Conservation (phyloP, 2,329 filamentous ascomycete genomes). For the Nemania serpens region DNA sequence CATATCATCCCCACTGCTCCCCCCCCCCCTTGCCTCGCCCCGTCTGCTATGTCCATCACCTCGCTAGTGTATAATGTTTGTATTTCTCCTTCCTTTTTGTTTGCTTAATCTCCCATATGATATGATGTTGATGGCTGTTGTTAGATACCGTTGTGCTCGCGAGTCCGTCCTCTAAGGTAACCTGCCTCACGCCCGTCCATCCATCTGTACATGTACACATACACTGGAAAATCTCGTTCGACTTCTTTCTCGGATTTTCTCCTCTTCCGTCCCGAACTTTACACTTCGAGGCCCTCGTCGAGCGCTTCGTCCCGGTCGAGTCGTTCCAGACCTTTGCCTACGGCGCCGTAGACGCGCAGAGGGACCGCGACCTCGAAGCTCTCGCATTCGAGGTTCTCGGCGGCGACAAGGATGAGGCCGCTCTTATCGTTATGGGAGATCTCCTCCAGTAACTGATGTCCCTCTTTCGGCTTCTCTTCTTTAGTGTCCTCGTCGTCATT, state of each 20-base stretch:
- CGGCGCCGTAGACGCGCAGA: slow-evolving; percentile 75
- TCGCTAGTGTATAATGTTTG: slow-evolving; percentile 11
- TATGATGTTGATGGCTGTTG: too few species aligned
- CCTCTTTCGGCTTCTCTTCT: slow-evolving; percentile 15
- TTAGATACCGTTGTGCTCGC: too few species aligned
- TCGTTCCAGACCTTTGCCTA: slow-evolving; percentile 60
- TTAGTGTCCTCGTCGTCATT: slow-evolving; percentile 31
- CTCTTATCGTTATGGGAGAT: slow-evolving; percentile 80
- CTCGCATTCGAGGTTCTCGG: slow-evolving; percentile 79
- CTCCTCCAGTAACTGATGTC: slow-evolving; percentile 72
- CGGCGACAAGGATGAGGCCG: slow-evolving; percentile 72
- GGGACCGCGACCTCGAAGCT: slow-evolving; percentile 91
- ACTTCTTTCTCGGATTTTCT: neutral
- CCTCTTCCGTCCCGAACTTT: neutral
- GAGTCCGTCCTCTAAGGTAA: too few species aligned
- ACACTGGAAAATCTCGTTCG: neutral
- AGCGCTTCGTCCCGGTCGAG: slow-evolving; percentile 60
- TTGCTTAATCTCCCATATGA: neutral
- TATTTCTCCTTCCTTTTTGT: slow-evolving; percentile 11
- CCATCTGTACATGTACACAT: slow-evolving; percentile 8
- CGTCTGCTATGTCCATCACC: neutral
- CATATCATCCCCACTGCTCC: slow-evolving; percentile 5
- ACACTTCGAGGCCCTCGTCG: slow-evolving; percentile 47
- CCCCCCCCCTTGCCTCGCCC: too few species aligned
- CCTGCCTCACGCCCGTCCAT: too few species aligned